Percentiles rank a stretch among this genome's conserved stretches.
Evolutionary conservation across 2,329 filamentous ascomycete genomes (phyloP).

Genomic region (Alternaria alternata): DNA sequence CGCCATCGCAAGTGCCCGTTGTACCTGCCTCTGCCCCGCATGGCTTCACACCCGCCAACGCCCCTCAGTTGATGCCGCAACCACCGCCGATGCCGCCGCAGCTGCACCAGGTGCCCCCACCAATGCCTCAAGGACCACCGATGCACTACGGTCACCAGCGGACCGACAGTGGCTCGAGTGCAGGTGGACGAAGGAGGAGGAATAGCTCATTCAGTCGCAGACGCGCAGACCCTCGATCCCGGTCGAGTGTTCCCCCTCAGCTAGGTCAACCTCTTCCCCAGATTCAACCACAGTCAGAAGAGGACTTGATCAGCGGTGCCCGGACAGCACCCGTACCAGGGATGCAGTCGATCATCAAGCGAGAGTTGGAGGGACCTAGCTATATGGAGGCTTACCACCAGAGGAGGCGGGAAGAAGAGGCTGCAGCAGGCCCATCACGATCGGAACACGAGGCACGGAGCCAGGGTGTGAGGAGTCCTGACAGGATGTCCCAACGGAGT

Average conservation of each 20-base stretch:
- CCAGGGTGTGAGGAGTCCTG: constrained; percentile 43
- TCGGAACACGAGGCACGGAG: constrained; percentile 38
- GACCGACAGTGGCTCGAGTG: constrained; percentile 44
- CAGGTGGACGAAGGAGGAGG: constrained; percentile 35
- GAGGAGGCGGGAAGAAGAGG: constrained; percentile 42
- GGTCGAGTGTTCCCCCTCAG: constrained; percentile 49
- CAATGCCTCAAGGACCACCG: constrained; percentile 32
- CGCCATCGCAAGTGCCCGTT: constrained; percentile 39
- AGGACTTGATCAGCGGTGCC: constrained; percentile 47
- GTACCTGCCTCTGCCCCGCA: constrained; percentile 38
- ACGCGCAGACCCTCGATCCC: constrained; percentile 41
- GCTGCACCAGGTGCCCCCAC: constrained; percentile 38
- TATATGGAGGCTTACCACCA: constrained; percentile 45
- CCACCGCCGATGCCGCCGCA: constrained; percentile 33
- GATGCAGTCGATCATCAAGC: constrained; percentile 39
- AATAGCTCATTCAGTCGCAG: constrained; percentile 47
- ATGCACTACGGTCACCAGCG: constrained; percentile 45
- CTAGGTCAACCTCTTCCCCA: constrained; percentile 44
- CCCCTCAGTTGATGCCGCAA: constrained; percentile 46
- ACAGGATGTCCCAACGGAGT: constrained; percentile 46
- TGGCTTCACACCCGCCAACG: constrained; percentile 51
- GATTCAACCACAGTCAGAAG: constrained; percentile 43
- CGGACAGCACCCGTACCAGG: constrained; percentile 45
- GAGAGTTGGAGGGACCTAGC: constrained; percentile 36
- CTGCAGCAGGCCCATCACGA: constrained; percentile 24